Conservation (phyloP, 1,139 yeast species). For the Dujonia santamariae region DNA sequence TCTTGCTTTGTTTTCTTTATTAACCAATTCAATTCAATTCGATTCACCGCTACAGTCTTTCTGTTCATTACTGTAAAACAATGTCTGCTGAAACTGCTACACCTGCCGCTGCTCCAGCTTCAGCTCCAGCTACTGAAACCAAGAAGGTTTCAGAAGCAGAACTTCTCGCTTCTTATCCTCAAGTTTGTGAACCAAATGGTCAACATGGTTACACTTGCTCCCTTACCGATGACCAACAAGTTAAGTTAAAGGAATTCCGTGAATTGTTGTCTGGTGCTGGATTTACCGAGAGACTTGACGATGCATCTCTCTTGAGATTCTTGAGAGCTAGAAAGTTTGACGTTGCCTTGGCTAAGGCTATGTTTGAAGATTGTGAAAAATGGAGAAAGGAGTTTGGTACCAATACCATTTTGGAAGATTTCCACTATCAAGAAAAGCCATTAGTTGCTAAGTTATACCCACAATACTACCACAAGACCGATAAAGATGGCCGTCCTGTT, state of each 20-base stretch:
- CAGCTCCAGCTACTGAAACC: constrained; percentile 3
- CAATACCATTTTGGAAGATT: constrained; percentile 80
- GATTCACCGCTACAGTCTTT: too few relatives aligned
- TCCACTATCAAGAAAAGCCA: constrained; percentile 88
- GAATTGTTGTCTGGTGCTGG: constrained; percentile 60
- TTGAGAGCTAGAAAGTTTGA: constrained; percentile 95
- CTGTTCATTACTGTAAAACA: neutral
- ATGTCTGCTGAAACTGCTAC: constrained; percentile 1
- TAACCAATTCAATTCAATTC: too few relatives aligned
- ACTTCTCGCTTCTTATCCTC: constrained; percentile 60
- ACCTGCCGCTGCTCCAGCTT: neutral
- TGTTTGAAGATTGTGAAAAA: constrained; percentile 84
- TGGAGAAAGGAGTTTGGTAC: constrained; percentile 91
- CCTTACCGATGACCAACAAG: constrained; percentile 66
- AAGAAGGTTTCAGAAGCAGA: constrained; percentile 20
- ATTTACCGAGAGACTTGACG: constrained; percentile 74
- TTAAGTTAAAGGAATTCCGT: constrained; percentile 56
- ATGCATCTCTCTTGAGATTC: constrained; percentile 85
- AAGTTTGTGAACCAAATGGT: constrained; percentile 54
- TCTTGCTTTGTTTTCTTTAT: too few relatives aligned
- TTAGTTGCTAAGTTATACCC: constrained; percentile 88
- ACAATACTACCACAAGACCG: constrained; percentile 95
- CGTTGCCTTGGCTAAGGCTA: constrained; percentile 68
- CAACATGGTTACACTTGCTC: constrained; percentile 82
- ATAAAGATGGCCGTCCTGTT: constrained; percentile 94